A percentile compares a stretch with the other conserved stretches of the same genome.
Conservation (phyloP, 208 protist genomes). For the Plasmodiophora brassicae region DNA sequence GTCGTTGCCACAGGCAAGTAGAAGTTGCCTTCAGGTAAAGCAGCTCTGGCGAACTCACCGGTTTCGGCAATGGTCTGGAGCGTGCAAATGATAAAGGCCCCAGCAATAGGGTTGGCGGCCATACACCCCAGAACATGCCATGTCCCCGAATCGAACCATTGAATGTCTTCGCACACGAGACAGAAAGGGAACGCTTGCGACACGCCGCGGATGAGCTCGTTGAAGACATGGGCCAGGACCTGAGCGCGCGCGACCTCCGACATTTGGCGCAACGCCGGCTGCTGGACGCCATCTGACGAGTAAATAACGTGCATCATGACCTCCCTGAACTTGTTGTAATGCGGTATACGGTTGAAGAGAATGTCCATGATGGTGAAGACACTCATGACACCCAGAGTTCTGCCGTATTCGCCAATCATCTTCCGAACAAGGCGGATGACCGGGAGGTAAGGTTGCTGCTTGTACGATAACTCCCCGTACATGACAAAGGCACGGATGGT, state of each 20-base stretch:
- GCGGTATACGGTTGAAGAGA: neutral
- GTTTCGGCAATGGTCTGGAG: neutral
- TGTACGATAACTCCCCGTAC: neutral
- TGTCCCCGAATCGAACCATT: conserved; percentile 11
- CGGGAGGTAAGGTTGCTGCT: neutral
- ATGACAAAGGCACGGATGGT: neutral
- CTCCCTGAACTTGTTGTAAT: neutral
- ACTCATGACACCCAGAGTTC: neutral
- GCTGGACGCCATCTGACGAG: neutral
- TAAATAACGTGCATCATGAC: neutral
- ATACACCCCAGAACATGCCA: neutral
- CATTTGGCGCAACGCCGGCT: neutral
- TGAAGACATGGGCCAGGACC: neutral
- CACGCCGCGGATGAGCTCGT: neutral
- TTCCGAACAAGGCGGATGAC: conserved; percentile 3
- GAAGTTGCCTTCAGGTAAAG: too few species aligned
- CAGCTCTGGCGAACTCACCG: neutral
- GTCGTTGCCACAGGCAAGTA: neutral
- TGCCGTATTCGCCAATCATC: neutral
- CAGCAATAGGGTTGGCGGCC: neutral
- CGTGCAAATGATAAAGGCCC: neutral
- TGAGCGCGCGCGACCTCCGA: neutral
- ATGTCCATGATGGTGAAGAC: neutral
- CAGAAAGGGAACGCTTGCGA: neutral
- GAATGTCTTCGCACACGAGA: neutral